Base-by-base conservation (phyloP, 805 yeast species). In the Metschnikowia matae region DNA sequence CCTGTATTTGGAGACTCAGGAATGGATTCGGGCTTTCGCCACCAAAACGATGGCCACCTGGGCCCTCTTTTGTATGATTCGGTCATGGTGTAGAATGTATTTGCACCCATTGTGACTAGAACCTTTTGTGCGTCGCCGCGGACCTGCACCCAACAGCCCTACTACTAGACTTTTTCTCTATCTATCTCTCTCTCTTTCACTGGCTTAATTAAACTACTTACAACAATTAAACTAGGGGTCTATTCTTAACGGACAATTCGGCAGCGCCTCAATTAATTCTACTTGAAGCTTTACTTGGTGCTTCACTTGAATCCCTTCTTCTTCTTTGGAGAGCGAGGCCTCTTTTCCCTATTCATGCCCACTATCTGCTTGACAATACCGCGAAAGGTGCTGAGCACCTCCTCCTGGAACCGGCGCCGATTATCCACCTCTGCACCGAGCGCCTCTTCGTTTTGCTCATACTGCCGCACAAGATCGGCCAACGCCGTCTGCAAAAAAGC, bases 371-470 rank as follows among this genome's bases (percentile, higher is more conserved):
- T 40, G 36, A 42, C 46, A 6, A 55, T 55, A 29, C 40, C 21
- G 23, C 49, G 47, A 34, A 55, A 53, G 0, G 56, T 48, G 36
- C 48, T 46, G 15, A 55, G 49, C 31, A 53, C 58, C 32, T 55
- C 53, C 35, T 51, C 50, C 35, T 55, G 57, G 44, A 53, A 55
- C 40, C 42, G 45, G 31, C 40, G 56, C 34, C 57, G 44, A 32
- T 49, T 50, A 7, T 49, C 42, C 48, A 54, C 44, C 34, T 54
- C 59, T 6, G 42, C 33, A 40, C 53, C 51, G 13, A 55, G 46
- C 44, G 47, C 47, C 23, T 49, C 38, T 36, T 55, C 57, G 26
- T 51, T 54, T 43, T 46, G 50, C 21, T 31, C 33, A 42, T 49
- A 48, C 49, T 44, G 55, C 42, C 23, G 32, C 32, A 55, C 37